Percentiles rank a stretch among this genome's conserved stretches.
Conservation (phyloP, 2,329 filamentous ascomycete species). For the Huntiella savannae region DNA sequence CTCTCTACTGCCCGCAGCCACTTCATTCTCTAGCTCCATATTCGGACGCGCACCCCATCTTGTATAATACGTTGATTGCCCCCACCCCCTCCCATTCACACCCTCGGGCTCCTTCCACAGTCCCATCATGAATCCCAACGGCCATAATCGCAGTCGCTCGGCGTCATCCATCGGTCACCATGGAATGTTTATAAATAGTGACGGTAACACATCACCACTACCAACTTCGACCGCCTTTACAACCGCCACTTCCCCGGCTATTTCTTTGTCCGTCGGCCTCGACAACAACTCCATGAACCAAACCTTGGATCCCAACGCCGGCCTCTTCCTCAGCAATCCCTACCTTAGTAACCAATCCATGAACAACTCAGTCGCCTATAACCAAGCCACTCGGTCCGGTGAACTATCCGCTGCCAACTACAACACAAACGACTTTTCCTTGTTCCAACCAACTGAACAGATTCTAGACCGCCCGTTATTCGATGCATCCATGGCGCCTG, state of each 20-base stretch:
- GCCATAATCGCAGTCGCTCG: slow-evolving; percentile 29
- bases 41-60: slow-evolving; percentile 4
- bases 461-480: slow-evolving; percentile 46
- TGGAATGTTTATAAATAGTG: slow-evolving; percentile 46
- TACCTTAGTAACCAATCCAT: slow-evolving; percentile 25
- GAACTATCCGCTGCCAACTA: slow-evolving; percentile 20
- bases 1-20: neutral
- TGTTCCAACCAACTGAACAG: slow-evolving; percentile 38
- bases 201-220: slow-evolving; percentile 29
- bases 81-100: slow-evolving; percentile 1
- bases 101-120: neutral
- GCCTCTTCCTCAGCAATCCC: slow-evolving; percentile 22
- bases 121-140: slow-evolving; percentile 22
- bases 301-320: slow-evolving; percentile 17
- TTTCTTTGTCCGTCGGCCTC: slow-evolving; percentile 32
- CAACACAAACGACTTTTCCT: slow-evolving; percentile 41
- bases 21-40: neutral
- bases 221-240: slow-evolving; percentile 40
- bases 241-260: slow-evolving; percentile 23
- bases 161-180: slow-evolving; percentile 41
- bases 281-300: slow-evolving; percentile 3
- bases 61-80: neutral
- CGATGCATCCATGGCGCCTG: slow-evolving; percentile 25
- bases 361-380: slow-evolving; percentile 23
- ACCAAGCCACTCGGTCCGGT: slow-evolving; percentile 19